phyloP scores from a whole-genome alignment of 192 early-diverging fungal genomes.

The Coemansia sp. region DNA sequence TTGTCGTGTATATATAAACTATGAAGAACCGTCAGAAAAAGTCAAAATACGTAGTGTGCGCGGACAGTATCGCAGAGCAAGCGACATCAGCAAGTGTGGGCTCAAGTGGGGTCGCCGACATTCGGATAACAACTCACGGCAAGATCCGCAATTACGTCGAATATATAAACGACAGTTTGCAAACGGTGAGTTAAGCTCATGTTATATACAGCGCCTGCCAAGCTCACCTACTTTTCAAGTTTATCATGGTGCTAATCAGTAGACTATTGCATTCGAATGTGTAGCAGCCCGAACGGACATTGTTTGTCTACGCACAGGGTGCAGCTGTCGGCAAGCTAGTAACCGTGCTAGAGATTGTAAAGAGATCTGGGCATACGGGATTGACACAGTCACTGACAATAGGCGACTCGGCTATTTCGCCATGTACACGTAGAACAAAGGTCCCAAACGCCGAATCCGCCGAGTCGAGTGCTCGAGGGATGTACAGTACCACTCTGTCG shows the following conservation, averaged over 20 bases:
- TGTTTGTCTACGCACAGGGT: constrained; percentile 43
- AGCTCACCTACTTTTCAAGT: too few relatives aligned
- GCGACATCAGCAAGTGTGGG: background rate
- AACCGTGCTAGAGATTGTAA: constrained; percentile 45
- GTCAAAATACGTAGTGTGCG: constrained; percentile 15
- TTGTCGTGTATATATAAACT: background rate
- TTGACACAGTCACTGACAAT: constrained; percentile 12
- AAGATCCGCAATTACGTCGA: constrained; percentile 36
- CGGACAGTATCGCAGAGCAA: background rate
- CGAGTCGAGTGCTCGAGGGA: background rate
- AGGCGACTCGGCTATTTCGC: constrained; percentile 13
- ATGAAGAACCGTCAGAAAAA: constrained; percentile 23
- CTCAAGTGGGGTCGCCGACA: constrained; percentile 6
- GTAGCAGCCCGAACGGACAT: background rate
- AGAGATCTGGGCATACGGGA: constrained; percentile 18
- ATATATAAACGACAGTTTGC: constrained; percentile 17
- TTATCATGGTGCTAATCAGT: background rate
- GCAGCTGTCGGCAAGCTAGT: constrained; percentile 43
- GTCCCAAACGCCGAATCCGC: background rate
- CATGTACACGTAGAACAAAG: constrained; percentile 4
- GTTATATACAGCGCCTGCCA: background rate
- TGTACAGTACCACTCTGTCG: constrained; percentile 16
- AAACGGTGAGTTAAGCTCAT: constrained; percentile 9
- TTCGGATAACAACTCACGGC: constrained; percentile 51
- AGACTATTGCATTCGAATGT: background rate